Conservation (phyloP, 176 grass and related monocot genomes). For the Aechmea fasciata region DNA sequence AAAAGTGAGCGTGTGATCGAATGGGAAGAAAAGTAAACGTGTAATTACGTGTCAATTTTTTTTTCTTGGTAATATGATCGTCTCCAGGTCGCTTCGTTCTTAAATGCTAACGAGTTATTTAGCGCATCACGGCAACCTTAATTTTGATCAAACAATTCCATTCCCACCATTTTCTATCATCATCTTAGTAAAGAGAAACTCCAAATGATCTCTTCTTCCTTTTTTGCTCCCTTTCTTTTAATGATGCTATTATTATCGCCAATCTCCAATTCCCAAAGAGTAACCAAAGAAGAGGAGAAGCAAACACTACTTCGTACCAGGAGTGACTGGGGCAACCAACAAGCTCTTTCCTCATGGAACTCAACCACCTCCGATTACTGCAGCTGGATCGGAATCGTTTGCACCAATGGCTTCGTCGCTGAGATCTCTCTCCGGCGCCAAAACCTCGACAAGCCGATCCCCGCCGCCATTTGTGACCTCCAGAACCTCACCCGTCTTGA, state of each 20-base stretch:
- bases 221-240: not conserved
- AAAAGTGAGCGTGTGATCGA: no score
- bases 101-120: no score
- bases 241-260: no score
- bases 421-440: not conserved
- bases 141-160: not conserved
- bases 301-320: not conserved
- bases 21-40: no score
- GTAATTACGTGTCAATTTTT: no score
- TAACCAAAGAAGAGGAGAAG: not conserved
- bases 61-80: no score
- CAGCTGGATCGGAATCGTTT: slow-evolving; percentile 3
- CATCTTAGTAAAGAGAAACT: not conserved
- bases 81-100: no score
- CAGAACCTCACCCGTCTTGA: slow-evolving; percentile 16
- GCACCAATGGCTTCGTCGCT: slow-evolving; percentile 1
- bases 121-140: no score
- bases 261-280: not conserved
- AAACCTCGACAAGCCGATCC: not conserved
- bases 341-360: not conserved
- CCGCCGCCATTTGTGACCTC: slow-evolving; percentile 35
- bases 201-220: not conserved
- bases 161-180: not conserved
- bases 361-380: not conserved
- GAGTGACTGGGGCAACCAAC: not conserved